phyloP scores from a whole-genome alignment of 2,329 filamentous ascomycete genomes.

The Fusarium pseudoanthophilum region DNA sequence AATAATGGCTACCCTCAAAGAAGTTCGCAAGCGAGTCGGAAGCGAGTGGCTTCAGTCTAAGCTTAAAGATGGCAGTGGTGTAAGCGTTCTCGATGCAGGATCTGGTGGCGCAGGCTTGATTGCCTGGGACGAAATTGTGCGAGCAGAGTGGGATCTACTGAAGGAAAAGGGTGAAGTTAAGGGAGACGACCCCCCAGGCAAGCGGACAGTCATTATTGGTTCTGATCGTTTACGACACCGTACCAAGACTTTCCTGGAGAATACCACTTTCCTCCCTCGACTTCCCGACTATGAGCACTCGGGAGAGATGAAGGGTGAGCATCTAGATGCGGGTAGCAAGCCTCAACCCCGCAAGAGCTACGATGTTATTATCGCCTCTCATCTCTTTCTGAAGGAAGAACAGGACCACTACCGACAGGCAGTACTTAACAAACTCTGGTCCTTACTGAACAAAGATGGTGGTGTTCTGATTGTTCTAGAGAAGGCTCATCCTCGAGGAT shows the following conservation, averaged over 20 bases:
- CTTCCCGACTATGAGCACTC: conserved; percentile 86
- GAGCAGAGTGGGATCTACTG: conserved; percentile 83
- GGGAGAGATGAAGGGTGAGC: conserved; percentile 66
- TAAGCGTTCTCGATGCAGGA: conserved; percentile 79
- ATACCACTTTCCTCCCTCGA: conserved; percentile 91
- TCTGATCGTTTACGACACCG: conserved; percentile 80
- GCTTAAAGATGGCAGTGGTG: conserved; percentile 63
- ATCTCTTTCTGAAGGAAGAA: conserved; percentile 79
- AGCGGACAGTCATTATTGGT: conserved; percentile 82
- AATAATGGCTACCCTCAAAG: conserved; percentile 73
- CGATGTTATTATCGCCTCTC: conserved; percentile 90
- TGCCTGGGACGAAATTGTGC: conserved; percentile 81
- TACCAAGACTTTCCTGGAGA: conserved; percentile 79
- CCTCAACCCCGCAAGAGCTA: conserved; percentile 78
- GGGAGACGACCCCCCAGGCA: conserved; percentile 67
- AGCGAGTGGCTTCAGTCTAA: conserved; percentile 75
- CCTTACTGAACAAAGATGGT: conserved; percentile 81
- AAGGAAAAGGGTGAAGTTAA: conserved; percentile 59
- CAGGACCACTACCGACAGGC: conserved; percentile 82
- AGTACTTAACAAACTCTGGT: conserved; percentile 90
- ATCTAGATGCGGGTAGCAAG: conserved; percentile 66
- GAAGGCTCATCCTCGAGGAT: conserved; percentile 90
- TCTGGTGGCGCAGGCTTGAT: conserved; percentile 77
- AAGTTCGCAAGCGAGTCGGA: conserved; percentile 79
- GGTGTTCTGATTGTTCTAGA: conserved; percentile 89